phyloP scores from a whole-genome alignment of 306 rosid genomes.

The Senna tora region DNA sequence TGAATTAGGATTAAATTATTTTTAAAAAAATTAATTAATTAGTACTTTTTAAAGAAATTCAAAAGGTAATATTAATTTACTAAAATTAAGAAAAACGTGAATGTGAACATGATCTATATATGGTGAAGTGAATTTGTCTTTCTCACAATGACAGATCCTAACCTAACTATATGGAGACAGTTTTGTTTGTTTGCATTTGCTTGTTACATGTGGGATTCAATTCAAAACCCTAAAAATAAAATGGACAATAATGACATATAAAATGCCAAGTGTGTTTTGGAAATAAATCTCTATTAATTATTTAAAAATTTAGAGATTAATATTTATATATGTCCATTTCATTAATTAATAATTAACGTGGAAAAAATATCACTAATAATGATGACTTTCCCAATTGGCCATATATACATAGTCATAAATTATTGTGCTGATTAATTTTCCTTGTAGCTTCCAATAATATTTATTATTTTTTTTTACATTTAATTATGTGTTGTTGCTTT shows the following conservation, averaged over 20 bases:
- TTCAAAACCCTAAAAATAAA: slow-evolving; percentile 37
- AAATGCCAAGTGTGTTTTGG: slow-evolving; percentile 38
- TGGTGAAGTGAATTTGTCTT: slow-evolving; percentile 39
- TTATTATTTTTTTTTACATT: slow-evolving; percentile 3
- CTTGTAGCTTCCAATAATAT: slow-evolving; percentile 14
- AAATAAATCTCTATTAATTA: slow-evolving; percentile 26
- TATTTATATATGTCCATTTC: slow-evolving; percentile 36
- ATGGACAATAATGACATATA: slow-evolving; percentile 30
- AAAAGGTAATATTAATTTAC: too few relatives aligned
- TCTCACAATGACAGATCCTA: slow-evolving; percentile 35
- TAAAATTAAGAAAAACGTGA: background rate
- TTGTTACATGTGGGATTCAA: slow-evolving; percentile 44
- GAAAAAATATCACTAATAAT: slow-evolving; percentile 24
- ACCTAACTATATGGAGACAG: slow-evolving; percentile 44
- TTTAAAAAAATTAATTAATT: too few relatives aligned
- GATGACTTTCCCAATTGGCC: slow-evolving; percentile 26
- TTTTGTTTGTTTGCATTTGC: slow-evolving; percentile 54
- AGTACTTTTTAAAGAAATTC: too few relatives aligned
- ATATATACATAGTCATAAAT: background rate
- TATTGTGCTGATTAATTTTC: slow-evolving; percentile 12
- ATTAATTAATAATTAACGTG: slow-evolving; percentile 35
- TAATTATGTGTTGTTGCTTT: slow-evolving; percentile 37
- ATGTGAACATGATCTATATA: slow-evolving; percentile 22
- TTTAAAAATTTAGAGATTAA: too few relatives aligned
- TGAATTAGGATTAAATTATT: too few relatives aligned